Percentiles rank a stretch among this genome's conserved stretches.
These are phyloP conservation scores for Sistotremastrum suecicum DNA, from an alignment of 768 basidiomycete species.

Conservation along the genomic window DNA sequence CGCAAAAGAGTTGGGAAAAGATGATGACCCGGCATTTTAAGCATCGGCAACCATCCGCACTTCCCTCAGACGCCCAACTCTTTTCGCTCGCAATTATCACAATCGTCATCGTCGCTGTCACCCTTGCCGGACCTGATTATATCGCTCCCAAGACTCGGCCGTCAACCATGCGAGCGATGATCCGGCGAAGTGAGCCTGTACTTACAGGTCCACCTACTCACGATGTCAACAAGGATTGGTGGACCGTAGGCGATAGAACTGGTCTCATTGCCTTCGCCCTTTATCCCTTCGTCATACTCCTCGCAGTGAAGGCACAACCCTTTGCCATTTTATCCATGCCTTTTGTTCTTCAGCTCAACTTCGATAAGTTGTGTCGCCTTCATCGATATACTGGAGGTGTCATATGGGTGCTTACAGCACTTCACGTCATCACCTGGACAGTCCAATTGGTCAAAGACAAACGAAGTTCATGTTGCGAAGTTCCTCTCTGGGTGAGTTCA, in stretches of 20 bases:
- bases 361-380: constrained; percentile 26
- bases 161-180: background rate
- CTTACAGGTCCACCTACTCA: constrained; percentile 14
- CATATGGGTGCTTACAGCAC: constrained; percentile 22
- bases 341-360: constrained; percentile 20
- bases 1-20: constrained; percentile 1
- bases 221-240: constrained; percentile 21
- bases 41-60: background rate
- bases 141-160: constrained; percentile 14
- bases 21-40: constrained; percentile 7
- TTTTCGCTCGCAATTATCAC: constrained; percentile 15
- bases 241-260: constrained; percentile 22
- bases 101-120: constrained; percentile 14
- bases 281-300: constrained; percentile 21
- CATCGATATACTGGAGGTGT: constrained; percentile 25
- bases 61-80: constrained; percentile 21
- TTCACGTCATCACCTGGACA: constrained; percentile 25
- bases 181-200: constrained; percentile 14
- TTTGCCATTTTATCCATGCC: constrained; percentile 23
- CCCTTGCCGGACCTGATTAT: constrained; percentile 26
- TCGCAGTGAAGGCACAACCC: constrained; percentile 24
- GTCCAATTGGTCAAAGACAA: constrained; percentile 22
- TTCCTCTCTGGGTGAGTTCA: background rate
- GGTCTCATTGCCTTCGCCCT: constrained; percentile 26
- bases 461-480: background rate